phyloP scores from a whole-genome alignment of 495 filamentous ascomycete species.

The Hypoxylon fuscum region DNA sequence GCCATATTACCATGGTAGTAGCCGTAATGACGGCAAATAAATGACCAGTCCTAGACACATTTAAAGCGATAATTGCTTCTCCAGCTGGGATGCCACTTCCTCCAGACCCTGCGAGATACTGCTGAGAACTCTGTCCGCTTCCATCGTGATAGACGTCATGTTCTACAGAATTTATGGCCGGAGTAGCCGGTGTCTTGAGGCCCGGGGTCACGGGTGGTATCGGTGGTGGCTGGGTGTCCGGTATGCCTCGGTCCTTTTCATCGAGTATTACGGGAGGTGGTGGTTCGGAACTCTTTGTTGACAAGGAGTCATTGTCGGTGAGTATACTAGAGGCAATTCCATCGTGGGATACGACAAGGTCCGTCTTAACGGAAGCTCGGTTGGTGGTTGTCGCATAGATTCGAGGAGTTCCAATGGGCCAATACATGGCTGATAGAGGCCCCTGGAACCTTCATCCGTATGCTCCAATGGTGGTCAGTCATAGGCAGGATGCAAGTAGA shows the following conservation, averaged over 20 bases:
- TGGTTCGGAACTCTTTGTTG: conserved; percentile 32
- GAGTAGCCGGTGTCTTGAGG: conserved; percentile 60
- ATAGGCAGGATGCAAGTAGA: conserved; percentile 12
- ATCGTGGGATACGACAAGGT: conserved; percentile 53
- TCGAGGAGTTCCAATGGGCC: conserved; percentile 90
- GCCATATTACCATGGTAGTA: conserved; percentile 88
- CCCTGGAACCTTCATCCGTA: conserved; percentile 41
- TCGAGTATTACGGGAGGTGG: conserved; percentile 43
- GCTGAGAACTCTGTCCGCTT: conserved; percentile 20
- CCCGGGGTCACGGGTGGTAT: conserved; percentile 50
- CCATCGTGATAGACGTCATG: conserved; percentile 52
- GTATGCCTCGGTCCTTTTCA: conserved; percentile 36
- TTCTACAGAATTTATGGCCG: conserved; percentile 62
- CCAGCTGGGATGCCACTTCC: conserved; percentile 47
- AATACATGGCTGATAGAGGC: conserved; percentile 81
- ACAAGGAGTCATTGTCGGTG: conserved; percentile 48
- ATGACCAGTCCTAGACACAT: conserved; percentile 81
- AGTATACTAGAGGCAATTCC: conserved; percentile 38
- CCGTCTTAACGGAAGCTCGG: conserved; percentile 60
- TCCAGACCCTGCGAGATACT: conserved; percentile 35
- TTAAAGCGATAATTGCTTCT: conserved; percentile 75
- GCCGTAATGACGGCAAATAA: conserved; percentile 89
- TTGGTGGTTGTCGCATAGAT: conserved; percentile 77
- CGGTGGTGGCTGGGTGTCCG: conserved; percentile 36
- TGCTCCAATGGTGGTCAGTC: conserved; percentile 17